Evolutionary conservation across 805 yeast genomes (phyloP).

Genomic region (Metschnikowia gruessii): DNA sequence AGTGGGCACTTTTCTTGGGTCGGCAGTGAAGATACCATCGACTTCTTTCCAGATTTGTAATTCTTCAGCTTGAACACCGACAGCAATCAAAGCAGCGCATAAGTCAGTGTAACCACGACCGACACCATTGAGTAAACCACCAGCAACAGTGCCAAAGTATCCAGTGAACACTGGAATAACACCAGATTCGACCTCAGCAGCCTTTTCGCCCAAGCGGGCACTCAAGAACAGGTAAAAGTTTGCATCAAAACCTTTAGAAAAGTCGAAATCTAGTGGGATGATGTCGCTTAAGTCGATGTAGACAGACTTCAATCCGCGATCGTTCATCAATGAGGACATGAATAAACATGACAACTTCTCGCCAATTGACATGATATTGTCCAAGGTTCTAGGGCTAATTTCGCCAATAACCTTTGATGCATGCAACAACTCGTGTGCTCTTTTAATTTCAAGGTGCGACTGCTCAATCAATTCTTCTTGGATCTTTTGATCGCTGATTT

Average conservation of each 20-base stretch:
- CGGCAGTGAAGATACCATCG: slow-evolving; percentile 98
- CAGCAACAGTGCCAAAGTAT: slow-evolving; percentile 93
- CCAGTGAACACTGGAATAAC: slow-evolving; percentile 92
- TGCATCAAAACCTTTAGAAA: slow-evolving; percentile 61
- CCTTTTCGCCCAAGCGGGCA: slow-evolving; percentile 47
- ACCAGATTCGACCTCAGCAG: slow-evolving; percentile 39
- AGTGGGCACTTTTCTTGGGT: slow-evolving; percentile 89
- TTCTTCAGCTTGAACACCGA: slow-evolving; percentile 88
- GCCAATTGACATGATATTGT: slow-evolving; percentile 88
- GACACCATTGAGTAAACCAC: slow-evolving; percentile 87
- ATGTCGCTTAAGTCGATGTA: slow-evolving; percentile 77
- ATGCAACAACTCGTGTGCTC: slow-evolving; percentile 65
- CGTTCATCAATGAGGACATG: slow-evolving; percentile 82
- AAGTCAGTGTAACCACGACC: slow-evolving; percentile 98
- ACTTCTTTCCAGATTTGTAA: slow-evolving; percentile 99
- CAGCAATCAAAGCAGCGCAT: slow-evolving; percentile 96
- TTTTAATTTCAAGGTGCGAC: slow-evolving; percentile 62
- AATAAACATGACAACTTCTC: slow-evolving; percentile 89
- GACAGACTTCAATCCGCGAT: slow-evolving; percentile 71
- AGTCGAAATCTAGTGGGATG: slow-evolving; percentile 60
- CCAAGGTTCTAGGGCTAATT: slow-evolving; percentile 82
- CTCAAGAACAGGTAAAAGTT: slow-evolving; percentile 58
- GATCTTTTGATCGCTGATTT: slow-evolving; percentile 46
- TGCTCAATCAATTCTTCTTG: slow-evolving; percentile 53
- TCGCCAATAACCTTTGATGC: slow-evolving; percentile 94